Evolutionary conservation across 176 grass and related monocot genomes (phyloP).

Genomic region (Saccharum officinarum): DNA sequence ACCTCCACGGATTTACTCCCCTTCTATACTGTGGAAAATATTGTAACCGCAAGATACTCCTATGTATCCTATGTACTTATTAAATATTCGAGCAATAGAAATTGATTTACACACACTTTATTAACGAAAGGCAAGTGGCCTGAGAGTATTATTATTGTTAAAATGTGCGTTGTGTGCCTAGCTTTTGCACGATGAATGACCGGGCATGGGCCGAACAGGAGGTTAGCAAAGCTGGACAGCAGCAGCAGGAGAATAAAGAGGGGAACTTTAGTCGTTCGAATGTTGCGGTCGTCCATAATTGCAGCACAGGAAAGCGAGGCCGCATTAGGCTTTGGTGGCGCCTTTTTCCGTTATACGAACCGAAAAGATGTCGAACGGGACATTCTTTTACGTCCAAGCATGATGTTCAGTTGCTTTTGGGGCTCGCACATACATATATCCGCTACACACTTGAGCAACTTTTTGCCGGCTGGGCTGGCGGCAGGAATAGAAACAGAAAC

Average conservation of each 20-base stretch:
- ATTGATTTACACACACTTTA: too few species aligned
- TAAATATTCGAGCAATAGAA: too few species aligned
- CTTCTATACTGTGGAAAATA: background rate
- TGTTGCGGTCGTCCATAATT: slow-evolving; percentile 33
- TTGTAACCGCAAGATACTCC: background rate
- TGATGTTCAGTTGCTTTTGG: background rate
- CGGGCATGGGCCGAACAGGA: slow-evolving; percentile 8
- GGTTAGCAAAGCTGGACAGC: slow-evolving; percentile 5
- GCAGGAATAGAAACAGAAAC: background rate
- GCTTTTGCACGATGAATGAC: background rate
- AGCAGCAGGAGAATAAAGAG: background rate
- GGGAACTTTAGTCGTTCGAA: slow-evolving; percentile 29
- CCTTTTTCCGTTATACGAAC: background rate
- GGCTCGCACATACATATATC: too few species aligned
- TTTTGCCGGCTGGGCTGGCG: background rate
- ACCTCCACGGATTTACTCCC: background rate
- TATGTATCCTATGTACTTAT: background rate
- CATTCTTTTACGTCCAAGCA: slow-evolving; percentile 16
- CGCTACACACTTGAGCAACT: background rate
- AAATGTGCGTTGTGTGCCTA: background rate
- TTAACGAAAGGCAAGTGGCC: background rate
- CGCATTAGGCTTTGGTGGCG: background rate
- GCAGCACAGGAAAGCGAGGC: background rate
- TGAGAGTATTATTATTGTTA: background rate
- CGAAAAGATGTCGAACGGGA: background rate